Conservation (phyloP, 768 basidiomycete species). For the Podaxis rugospora region DNA sequence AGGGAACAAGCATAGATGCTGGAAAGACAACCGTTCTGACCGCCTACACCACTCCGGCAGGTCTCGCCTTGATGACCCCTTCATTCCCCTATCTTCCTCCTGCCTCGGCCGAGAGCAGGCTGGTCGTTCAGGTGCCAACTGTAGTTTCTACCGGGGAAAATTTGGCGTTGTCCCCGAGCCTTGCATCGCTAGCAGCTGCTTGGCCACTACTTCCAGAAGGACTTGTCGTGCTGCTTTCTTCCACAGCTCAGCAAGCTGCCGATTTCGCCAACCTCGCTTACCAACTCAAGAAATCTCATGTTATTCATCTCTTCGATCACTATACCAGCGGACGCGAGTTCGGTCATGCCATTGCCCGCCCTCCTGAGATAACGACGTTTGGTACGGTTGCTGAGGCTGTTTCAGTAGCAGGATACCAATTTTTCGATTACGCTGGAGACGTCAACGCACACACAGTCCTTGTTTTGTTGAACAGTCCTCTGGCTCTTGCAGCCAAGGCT, state of each 20-base stretch:
- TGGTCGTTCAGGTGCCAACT: constrained; percentile 82
- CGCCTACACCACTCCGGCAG: constrained; percentile 79
- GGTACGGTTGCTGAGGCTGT: constrained; percentile 45
- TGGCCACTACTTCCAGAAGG: constrained; percentile 59
- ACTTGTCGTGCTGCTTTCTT: constrained; percentile 74
- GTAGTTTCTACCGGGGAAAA: constrained; percentile 61
- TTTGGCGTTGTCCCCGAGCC: constrained; percentile 72
- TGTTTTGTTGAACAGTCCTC: constrained; percentile 71
- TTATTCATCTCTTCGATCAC: constrained; percentile 90
- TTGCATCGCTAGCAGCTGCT: constrained; percentile 60
- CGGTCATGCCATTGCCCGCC: constrained; percentile 45
- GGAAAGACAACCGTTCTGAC: constrained; percentile 59
- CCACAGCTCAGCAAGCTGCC: constrained; percentile 77
- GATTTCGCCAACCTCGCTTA: constrained; percentile 80
- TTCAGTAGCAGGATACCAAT: constrained; percentile 56
- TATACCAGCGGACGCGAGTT: constrained; percentile 74
- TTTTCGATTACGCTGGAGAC: constrained; percentile 76
- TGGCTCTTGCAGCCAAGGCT: constrained; percentile 61
- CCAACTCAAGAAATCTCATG: constrained; percentile 58
- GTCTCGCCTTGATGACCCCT: constrained; percentile 79
- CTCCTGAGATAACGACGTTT: constrained; percentile 26
- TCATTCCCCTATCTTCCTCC: constrained; percentile 70
- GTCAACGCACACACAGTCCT: constrained; percentile 57
- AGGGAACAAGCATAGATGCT: constrained; percentile 70
- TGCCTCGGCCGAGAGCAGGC: constrained; percentile 55